A percentile compares a stretch with the other conserved stretches of the same genome.
phyloP scores from a whole-genome alignment of 768 basidiomycete genomes.

The Podaxis mareebaensis region DNA sequence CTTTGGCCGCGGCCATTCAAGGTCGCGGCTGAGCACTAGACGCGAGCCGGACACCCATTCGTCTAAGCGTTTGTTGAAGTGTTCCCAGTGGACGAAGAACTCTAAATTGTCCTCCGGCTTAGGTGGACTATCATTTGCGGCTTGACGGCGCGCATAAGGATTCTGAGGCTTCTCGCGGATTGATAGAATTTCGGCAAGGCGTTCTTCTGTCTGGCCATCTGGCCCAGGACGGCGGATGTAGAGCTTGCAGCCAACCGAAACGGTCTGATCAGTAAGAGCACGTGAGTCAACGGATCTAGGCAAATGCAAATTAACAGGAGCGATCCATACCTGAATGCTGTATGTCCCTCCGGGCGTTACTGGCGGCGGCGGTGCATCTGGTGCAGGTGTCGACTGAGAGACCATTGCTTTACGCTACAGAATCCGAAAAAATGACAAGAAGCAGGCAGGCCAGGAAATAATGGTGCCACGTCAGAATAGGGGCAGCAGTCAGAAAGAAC shows the following conservation, averaged over 20 bases:
- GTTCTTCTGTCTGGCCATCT: constrained; percentile 80
- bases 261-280: constrained; percentile 45
- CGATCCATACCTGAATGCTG: constrained; percentile 62
- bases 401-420: constrained; percentile 29
- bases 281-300: constrained; percentile 31
- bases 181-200: constrained; percentile 93
- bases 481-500: not conserved
- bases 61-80: constrained; percentile 98
- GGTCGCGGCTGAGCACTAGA: constrained; percentile 78
- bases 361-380: constrained; percentile 57
- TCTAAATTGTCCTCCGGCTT: constrained; percentile 81
- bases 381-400: constrained; percentile 39
- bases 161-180: constrained; percentile 85
- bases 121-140: constrained; percentile 42
- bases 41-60: constrained; percentile 94
- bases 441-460: constrained; percentile 4
- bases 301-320: constrained; percentile 19
- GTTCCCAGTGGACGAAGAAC: constrained; percentile 98
- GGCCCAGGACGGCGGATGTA: constrained; percentile 81
- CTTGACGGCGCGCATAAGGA: constrained; percentile 52
- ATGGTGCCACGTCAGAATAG: constrained; percentile 14
- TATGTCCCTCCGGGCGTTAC: constrained; percentile 78
- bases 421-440: constrained; percentile 11
- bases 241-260: constrained; percentile 94
- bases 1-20: constrained; percentile 97